Evolutionary conservation across 108 stramenopile genomes (phyloP), one percentile per base, ranked within the genome.

Genomic region (Nitzschia inconspicua): DNA sequence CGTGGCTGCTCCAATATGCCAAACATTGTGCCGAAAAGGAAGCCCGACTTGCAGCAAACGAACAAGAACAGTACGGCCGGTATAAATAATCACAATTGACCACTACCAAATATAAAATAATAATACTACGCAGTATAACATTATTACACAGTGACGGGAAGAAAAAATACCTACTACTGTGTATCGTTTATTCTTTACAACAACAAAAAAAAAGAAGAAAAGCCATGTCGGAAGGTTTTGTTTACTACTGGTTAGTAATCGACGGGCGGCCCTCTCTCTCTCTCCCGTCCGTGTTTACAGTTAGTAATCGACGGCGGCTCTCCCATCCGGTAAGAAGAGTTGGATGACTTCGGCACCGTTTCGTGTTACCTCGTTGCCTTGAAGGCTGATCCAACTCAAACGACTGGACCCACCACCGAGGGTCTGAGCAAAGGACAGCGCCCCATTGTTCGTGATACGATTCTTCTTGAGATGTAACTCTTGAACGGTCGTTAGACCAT

Each of bases 1-100:
- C 77, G 19, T 84, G 83, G 83, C 80, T 75, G 44, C 31, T 35
- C 37, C 79, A 84, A 60, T 84, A 84, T 47, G 70, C 75, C 42
- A 75, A 65, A 16, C 73, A 81, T 51, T 76, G 75, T 39, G 64
- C 49, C 1, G 77, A 73, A 54, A 75, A 69, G 10, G 77, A 76
- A 43, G 52, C 61, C 39, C 43, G 36, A n/a, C 31, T 48, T n/a
- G 61, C 42, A 3, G 41, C 50, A 27, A 42, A 77, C 23, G 55
- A 58, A 19, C 10, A 50, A 57, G 31, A 30, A 41, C 5, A 1
- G 3, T 10, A 35, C 34, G 34, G 14, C 31, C 7, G 2, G 34
- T 16, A 32, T 19, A 18, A 54, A 54, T 22, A 35, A 54, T 36
- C 50, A 27, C 3, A 14, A 39, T 14, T n/a, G 37, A 39, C 37